A percentile compares a stretch with the other conserved stretches of the same genome.
These are phyloP conservation scores for Lichtheimia ramosa DNA, from an alignment of 371 early-diverging fungal genomes.

Conservation along the genomic window DNA sequence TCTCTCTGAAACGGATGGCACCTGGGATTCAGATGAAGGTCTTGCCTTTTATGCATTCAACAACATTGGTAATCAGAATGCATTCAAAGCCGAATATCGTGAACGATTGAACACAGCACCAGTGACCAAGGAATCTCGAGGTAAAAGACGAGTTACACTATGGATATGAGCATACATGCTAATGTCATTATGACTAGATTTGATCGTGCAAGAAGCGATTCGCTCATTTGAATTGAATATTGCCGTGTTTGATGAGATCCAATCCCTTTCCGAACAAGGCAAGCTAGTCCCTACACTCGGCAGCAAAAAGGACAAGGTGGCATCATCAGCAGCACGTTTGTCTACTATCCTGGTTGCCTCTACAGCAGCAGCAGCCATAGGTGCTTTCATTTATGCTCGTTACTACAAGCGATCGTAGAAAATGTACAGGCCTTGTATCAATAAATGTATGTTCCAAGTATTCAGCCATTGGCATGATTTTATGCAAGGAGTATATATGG, in stretches of 20 bases:
- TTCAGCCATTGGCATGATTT: too few species aligned
- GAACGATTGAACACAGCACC: conserved; percentile 47
- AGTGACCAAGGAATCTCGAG: conserved; percentile 28
- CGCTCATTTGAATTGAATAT: conserved; percentile 47
- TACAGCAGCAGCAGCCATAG: conserved; percentile 3
- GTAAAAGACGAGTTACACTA: conserved; percentile 12
- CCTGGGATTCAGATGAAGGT: conserved; percentile 47
- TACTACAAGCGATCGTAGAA: conserved; percentile 5
- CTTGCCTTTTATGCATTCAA: conserved; percentile 53
- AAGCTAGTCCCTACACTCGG: conserved; percentile 15
- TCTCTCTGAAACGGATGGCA: conserved; percentile 28
- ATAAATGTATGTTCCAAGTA: too few species aligned
- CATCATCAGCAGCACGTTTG: background rate
- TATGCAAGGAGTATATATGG: too few species aligned
- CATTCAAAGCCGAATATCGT: conserved; percentile 59
- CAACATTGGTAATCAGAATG: conserved; percentile 49
- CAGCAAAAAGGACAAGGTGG: background rate
- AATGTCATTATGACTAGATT: conserved; percentile 10
- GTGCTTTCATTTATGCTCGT: conserved; percentile 5
- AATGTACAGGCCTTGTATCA: background rate
- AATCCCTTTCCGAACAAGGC: conserved; percentile 29
- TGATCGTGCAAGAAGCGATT: conserved; percentile 41
- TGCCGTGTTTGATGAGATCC: conserved; percentile 45
- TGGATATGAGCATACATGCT: background rate
- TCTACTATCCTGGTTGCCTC: background rate